A percentile compares a stretch with the other conserved stretches of the same genome.
These are phyloP conservation scores for Rhodamnia argentea DNA, from an alignment of 345 rosid genomes.

Conservation along the genomic window DNA sequence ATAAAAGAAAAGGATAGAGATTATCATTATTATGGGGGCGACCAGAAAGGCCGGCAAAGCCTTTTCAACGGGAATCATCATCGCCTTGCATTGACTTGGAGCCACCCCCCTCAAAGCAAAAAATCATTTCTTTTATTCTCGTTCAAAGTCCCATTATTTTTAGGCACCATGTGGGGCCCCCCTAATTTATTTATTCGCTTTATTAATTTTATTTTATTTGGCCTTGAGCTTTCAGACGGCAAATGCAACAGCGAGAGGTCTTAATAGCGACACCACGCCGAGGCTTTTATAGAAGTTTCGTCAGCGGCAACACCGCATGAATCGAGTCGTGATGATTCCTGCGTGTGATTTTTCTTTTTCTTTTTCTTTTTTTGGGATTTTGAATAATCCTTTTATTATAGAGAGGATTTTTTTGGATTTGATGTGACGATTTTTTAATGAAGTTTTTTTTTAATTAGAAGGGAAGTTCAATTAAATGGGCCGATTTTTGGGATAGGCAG, in stretches of 20 bases:
- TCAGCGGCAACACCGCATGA: neutral
- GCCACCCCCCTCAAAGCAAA: neutral
- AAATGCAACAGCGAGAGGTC: no score
- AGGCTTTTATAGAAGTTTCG: neutral
- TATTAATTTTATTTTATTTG: neutral
- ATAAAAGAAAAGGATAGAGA: neutral
- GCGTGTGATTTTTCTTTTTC: neutral
- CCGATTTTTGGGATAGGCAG: neutral
- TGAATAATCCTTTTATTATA: neutral
- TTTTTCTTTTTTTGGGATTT: neutral
- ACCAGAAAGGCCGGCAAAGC: neutral
- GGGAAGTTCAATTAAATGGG: neutral
- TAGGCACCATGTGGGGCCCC: neutral
- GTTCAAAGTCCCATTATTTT: neutral
- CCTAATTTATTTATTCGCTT: neutral
- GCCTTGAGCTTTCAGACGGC: neutral
- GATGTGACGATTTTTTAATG: neutral
- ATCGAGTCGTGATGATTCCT: neutral
- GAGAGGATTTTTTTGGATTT: accelerated
- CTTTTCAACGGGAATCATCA: neutral
- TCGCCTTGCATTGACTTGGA: neutral
- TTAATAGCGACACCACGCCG: neutral
- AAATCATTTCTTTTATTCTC: neutral
- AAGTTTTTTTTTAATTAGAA: neutral
- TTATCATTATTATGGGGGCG: neutral